Evolutionary conservation across 2,329 filamentous ascomycete species (phyloP).

Genomic region (Arthroderma uncinatum): DNA sequence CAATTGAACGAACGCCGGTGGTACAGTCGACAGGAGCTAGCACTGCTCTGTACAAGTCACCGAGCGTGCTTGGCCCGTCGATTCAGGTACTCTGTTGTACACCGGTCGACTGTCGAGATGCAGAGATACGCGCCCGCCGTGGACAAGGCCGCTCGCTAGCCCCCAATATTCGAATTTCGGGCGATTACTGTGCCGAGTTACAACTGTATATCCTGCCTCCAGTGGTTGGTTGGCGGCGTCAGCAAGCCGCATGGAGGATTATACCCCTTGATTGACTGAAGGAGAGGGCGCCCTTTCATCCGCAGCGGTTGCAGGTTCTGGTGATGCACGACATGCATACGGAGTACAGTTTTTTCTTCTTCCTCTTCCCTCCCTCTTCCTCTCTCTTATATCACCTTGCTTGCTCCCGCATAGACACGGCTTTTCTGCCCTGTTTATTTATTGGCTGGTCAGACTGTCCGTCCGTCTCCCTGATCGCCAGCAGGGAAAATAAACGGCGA

Average conservation of each 20-base stretch:
- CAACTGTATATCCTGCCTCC: background rate
- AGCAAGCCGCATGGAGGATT: background rate
- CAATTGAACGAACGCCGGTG: background rate
- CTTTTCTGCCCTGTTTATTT: background rate
- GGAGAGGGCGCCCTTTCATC: background rate
- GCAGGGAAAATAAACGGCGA: background rate
- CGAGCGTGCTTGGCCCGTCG: background rate
- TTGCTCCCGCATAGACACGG: background rate
- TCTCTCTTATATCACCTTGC: background rate
- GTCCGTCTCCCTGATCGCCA: background rate
- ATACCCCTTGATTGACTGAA: background rate
- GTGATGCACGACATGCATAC: conserved; percentile 1
- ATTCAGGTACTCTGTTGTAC: background rate
- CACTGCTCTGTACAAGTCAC: background rate
- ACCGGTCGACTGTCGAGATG: background rate
- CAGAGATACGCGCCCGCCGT: background rate
- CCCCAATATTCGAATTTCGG: background rate
- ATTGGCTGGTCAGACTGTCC: background rate
- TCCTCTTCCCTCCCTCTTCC: no score
- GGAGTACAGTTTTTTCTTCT: background rate
- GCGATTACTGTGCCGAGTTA: background rate
- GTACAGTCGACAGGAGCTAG: conserved; percentile 1
- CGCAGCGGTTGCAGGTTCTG: conserved; percentile 2
- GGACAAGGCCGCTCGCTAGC: background rate
- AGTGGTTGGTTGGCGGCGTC: background rate